Evolutionary conservation across 495 filamentous ascomycete genomes (phyloP).

Genomic region (Penicillium bovifimosum): DNA sequence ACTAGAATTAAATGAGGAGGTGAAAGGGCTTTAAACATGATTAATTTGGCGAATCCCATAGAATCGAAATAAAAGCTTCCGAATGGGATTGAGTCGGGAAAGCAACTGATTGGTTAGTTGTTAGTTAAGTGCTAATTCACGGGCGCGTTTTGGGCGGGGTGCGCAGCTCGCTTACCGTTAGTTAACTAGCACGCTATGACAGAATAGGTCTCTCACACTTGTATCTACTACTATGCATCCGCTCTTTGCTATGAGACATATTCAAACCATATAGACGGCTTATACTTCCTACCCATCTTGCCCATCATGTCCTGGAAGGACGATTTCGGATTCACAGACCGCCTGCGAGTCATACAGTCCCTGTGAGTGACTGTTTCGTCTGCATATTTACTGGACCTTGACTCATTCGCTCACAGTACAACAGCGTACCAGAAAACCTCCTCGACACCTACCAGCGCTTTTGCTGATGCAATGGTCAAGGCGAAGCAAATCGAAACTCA

Average conservation of each 20-base stretch:
- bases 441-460: constrained; percentile 31
- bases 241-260: neutral
- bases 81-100: too few species aligned
- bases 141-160: too few species aligned
- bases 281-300: neutral
- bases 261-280: too few species aligned
- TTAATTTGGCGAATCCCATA: too few species aligned
- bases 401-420: constrained; percentile 34
- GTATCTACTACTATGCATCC: neutral
- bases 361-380: constrained; percentile 27
- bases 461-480: constrained; percentile 39
- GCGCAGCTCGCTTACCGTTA: too few species aligned
- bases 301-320: constrained; percentile 39
- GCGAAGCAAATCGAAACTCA: constrained; percentile 37
- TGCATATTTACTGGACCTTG: neutral
- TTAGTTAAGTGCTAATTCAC: too few species aligned
- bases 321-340: constrained; percentile 45
- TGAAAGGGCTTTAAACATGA: too few species aligned
- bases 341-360: constrained; percentile 44
- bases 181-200: neutral
- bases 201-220: neutral
- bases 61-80: too few species aligned
- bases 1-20: neutral
- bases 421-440: constrained; percentile 38
- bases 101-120: too few species aligned